Evolutionary conservation across 2,329 filamentous ascomycete genomes (phyloP).

Genomic region (Fusarium coicis): DNA sequence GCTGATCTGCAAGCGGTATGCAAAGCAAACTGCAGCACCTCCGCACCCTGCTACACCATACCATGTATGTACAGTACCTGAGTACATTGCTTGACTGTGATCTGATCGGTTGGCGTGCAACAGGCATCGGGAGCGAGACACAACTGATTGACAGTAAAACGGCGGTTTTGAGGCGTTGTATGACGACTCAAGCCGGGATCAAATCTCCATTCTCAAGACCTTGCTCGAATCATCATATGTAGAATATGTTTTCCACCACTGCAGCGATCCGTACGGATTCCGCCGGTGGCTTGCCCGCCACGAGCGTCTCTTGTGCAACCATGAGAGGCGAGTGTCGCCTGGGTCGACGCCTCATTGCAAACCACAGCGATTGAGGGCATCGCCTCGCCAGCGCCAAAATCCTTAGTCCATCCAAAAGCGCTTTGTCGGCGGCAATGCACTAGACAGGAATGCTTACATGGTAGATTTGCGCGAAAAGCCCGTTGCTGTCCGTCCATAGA

Average conservation of each 20-base stretch:
- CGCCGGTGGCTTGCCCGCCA: constrained; percentile 33
- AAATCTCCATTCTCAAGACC: constrained; percentile 6
- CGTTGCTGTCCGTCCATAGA: constrained; percentile 2
- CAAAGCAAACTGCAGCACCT: constrained; percentile 26
- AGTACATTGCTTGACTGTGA: constrained; percentile 17
- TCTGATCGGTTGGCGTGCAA: constrained; percentile 15
- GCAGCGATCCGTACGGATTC: constrained; percentile 13
- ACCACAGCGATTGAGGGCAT: constrained; percentile 23
- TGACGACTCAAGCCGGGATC: constrained; percentile 13
- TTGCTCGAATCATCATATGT: constrained; percentile 13
- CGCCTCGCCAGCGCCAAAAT: constrained; percentile 18
- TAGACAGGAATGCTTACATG: constrained; percentile 20
- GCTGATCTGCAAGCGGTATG: constrained; percentile 42
- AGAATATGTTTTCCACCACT: constrained; percentile 18
- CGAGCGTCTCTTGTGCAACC: constrained; percentile 30
- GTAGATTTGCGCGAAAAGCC: not conserved
- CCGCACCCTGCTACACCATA: constrained; percentile 17
- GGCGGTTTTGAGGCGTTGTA: constrained; percentile 14
- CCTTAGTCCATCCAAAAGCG: constrained; percentile 15
- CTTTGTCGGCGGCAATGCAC: constrained; percentile 1
- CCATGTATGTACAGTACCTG: not conserved
- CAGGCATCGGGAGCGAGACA: constrained; percentile 16
- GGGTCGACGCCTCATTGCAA: constrained; percentile 32
- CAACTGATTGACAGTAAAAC: constrained; percentile 22
- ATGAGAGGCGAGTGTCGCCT: constrained; percentile 23